Percentiles rank a stretch among this genome's conserved stretches.
phyloP scores from a whole-genome alignment of 2,329 filamentous ascomycete genomes.

The Hymenoscyphus occultus region DNA sequence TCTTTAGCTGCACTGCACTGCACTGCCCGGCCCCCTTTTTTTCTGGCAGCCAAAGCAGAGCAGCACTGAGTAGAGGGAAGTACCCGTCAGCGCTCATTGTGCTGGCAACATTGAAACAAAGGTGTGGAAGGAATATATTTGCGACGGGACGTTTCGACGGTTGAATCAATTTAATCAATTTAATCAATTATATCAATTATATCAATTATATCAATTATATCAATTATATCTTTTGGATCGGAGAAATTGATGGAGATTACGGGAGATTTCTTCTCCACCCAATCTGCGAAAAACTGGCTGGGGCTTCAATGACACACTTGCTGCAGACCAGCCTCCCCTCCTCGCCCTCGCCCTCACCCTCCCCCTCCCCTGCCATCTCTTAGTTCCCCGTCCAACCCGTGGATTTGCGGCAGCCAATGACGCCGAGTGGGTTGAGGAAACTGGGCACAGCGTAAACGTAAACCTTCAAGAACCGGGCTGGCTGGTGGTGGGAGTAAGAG shows the following conservation, averaged over 20 bases:
- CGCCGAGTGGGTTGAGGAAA: background rate
- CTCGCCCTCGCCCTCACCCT: background rate
- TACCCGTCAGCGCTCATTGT: background rate
- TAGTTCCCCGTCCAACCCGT: constrained; percentile 4
- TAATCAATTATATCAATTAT: background rate
- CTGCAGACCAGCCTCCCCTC: background rate
- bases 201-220: no score
- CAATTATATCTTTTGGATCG: background rate
- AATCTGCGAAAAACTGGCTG: background rate
- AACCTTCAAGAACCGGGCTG: background rate
- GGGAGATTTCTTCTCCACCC: background rate
- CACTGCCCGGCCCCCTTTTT: background rate
- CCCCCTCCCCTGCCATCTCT: background rate
- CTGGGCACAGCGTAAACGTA: background rate
- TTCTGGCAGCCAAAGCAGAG: background rate
- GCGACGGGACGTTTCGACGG: background rate
- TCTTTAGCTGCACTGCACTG: background rate
- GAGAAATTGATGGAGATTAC: background rate
- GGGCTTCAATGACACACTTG: background rate
- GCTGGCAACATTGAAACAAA: background rate
- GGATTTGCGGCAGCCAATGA: background rate
- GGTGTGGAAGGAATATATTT: background rate
- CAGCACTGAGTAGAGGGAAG: background rate
- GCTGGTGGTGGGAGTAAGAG: background rate
- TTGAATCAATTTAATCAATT: background rate